Percentiles rank a stretch among this genome's conserved stretches.
Conservation (phyloP, 441 rosid genomes). For the Manihot esculenta region DNA sequence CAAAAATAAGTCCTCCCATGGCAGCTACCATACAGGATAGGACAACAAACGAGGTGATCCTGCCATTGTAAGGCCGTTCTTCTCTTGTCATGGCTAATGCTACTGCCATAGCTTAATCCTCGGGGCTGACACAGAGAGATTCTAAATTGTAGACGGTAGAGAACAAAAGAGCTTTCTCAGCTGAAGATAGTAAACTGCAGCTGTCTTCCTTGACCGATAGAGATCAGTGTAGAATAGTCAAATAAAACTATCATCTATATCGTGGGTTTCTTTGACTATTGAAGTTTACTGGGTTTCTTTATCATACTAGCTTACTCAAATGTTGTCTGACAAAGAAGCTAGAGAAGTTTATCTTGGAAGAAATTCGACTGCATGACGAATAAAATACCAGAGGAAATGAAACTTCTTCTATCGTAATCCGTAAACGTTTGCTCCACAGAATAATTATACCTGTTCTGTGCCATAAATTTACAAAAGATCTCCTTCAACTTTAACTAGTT, state of each 20-base stretch:
- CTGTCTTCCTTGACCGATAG: conserved; percentile 11
- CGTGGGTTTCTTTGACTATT: background rate
- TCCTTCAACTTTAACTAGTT: too few species aligned
- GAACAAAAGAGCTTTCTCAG: background rate
- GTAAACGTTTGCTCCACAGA: background rate
- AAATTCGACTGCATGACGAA: too few species aligned
- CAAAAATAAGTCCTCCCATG: conserved; percentile 79
- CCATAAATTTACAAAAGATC: too few species aligned
- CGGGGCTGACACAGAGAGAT: background rate
- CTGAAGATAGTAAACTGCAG: background rate
- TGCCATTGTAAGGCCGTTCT: conserved; percentile 36
- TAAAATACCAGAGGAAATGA: background rate
- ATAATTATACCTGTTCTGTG: background rate
- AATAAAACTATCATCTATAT: background rate
- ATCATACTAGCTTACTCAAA: background rate
- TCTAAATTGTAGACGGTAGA: too few species aligned
- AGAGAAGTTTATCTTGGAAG: background rate
- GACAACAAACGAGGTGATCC: conserved; percentile 48
- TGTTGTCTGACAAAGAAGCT: background rate
- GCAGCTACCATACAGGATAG: conserved; percentile 73
- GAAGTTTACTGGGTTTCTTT: background rate
- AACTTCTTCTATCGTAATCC: background rate
- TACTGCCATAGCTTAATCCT: conserved; percentile 35
- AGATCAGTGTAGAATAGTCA: conserved; percentile 9
- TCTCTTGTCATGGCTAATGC: conserved; percentile 29